Percentiles rank a stretch among this genome's conserved stretches.
phyloP scores from a whole-genome alignment of 1,284 basidiomycete genomes.

The Cystobasidiaceae sp. region DNA sequence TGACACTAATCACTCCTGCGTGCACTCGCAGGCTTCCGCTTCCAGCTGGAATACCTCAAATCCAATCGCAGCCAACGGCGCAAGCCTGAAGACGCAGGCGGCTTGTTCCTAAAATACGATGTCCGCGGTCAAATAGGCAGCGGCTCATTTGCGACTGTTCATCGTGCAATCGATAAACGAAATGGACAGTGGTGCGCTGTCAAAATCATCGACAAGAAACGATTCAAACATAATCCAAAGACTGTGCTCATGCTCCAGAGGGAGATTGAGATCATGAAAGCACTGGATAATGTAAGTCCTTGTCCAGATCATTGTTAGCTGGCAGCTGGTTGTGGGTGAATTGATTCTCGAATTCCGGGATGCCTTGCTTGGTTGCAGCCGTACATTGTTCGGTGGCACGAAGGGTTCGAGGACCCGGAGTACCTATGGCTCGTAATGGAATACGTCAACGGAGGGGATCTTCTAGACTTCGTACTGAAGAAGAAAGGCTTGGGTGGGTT shows the following conservation, averaged over 20 bases:
- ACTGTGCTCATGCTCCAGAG: slow-evolving; percentile 57
- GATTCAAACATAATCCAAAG: slow-evolving; percentile 49
- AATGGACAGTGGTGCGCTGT: slow-evolving; percentile 64
- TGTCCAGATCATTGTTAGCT: slow-evolving; percentile 70
- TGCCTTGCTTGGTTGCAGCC: slow-evolving; percentile 49
- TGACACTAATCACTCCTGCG: neutral
- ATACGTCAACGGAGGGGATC: slow-evolving; percentile 75
- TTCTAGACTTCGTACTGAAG: slow-evolving; percentile 71
- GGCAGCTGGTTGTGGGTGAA: slow-evolving; percentile 78
- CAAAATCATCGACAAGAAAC: slow-evolving; percentile 60
- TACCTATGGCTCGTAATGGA: slow-evolving; percentile 56
- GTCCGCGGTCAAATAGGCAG: slow-evolving; percentile 55
- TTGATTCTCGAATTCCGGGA: slow-evolving; percentile 56
- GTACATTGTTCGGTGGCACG: slow-evolving; percentile 74
- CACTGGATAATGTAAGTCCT: slow-evolving; percentile 59
- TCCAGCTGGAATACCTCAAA: slow-evolving; percentile 9
- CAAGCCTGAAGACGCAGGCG: slow-evolving; percentile 31
- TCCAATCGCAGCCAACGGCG: neutral
- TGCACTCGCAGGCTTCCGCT: slow-evolving; percentile 25
- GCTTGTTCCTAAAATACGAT: slow-evolving; percentile 37
- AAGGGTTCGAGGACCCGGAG: slow-evolving; percentile 66
- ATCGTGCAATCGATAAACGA: slow-evolving; percentile 59
- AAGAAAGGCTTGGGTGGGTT: slow-evolving; percentile 57
- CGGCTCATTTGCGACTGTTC: slow-evolving; percentile 73
- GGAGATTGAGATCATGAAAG: slow-evolving; percentile 73